Conservation (phyloP, 129 eudicot species). For the Flaveria robusta region DNA sequence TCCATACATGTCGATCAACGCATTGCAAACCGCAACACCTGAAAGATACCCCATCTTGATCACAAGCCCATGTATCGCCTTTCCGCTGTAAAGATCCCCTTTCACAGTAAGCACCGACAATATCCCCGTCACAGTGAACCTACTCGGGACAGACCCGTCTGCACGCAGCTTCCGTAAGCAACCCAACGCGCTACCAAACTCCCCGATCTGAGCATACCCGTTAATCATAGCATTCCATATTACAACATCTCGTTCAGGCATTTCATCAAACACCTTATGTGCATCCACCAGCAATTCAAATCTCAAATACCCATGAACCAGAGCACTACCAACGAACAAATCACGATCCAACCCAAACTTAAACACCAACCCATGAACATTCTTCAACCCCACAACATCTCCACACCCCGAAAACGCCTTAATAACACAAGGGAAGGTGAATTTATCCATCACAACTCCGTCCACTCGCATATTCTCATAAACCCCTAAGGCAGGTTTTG, state of each 20-base stretch:
- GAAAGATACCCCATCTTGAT: slow-evolving; percentile 59
- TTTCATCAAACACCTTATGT: slow-evolving; percentile 56
- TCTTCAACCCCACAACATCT: slow-evolving; percentile 43
- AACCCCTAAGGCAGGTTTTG: slow-evolving; percentile 41
- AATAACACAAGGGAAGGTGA: slow-evolving; percentile 74
- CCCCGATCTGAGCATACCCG: slow-evolving; percentile 65
- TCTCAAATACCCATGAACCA: slow-evolving; percentile 56
- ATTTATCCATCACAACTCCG: slow-evolving; percentile 57
- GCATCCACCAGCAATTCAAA: slow-evolving; percentile 57
- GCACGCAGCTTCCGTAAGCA: slow-evolving; percentile 49
- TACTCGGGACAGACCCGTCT: slow-evolving; percentile 44
- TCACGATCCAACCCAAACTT: slow-evolving; percentile 62
- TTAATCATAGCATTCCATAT: slow-evolving; percentile 82
- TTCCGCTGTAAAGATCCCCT: slow-evolving; percentile 58
- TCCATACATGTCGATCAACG: slow-evolving; percentile 77
- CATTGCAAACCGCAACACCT: slow-evolving; percentile 55
- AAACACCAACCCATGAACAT: slow-evolving; percentile 62
- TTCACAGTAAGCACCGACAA: slow-evolving; percentile 52
- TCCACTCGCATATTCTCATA: slow-evolving; percentile 46
- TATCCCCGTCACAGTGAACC: slow-evolving; percentile 63
- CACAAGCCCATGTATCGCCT: slow-evolving; percentile 57
- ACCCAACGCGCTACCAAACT: slow-evolving; percentile 43
- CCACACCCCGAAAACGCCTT: slow-evolving; percentile 55
- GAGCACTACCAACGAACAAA: slow-evolving; percentile 72
- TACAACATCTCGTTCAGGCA: slow-evolving; percentile 67